Evolutionary conservation across 2,329 filamentous ascomycete genomes (phyloP).

Genomic region (Pestalotiopsis sp.): DNA sequence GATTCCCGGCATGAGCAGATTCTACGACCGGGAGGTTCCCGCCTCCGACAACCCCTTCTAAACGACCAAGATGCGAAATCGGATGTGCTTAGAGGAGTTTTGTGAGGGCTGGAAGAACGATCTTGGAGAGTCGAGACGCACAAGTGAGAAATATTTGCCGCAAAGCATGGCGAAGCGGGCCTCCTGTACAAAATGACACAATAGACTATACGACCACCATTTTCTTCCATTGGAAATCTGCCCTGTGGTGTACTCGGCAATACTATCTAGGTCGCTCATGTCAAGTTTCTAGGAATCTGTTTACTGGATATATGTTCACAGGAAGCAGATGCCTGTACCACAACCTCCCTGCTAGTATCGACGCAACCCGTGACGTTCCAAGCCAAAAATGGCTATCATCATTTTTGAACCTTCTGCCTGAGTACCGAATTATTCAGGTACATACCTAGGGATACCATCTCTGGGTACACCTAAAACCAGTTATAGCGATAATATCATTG

Average conservation of each 20-base stretch:
- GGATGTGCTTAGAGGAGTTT: not conserved
- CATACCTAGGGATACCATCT: not conserved
- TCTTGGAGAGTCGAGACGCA: not conserved
- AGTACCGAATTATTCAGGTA: too few relatives aligned
- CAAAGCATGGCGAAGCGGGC: slow-evolving; percentile 9
- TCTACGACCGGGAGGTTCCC: slow-evolving; percentile 57
- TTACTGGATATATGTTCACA: too few relatives aligned
- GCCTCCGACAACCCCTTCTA: slow-evolving; percentile 55
- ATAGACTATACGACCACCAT: slow-evolving; percentile 14
- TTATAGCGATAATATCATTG: too few relatives aligned
- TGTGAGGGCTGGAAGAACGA: not conserved
- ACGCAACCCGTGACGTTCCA: not conserved
- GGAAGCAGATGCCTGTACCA: too few relatives aligned
- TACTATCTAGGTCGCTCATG: not conserved
- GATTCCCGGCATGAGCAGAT: slow-evolving; percentile 53
- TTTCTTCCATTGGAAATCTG: not conserved
- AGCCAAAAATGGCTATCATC: not conserved
- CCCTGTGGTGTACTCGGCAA: not conserved
- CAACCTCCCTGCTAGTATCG: not conserved
- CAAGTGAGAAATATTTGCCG: not conserved
- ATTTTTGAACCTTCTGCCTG: not conserved
- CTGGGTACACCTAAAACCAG: too few relatives aligned
- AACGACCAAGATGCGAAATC: not conserved
- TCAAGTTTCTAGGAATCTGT: not conserved
- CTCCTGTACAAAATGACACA: slow-evolving; percentile 19